Base-by-base conservation (phyloP, 352 stramenopile species). In the Phytophthora sp. region DNA sequence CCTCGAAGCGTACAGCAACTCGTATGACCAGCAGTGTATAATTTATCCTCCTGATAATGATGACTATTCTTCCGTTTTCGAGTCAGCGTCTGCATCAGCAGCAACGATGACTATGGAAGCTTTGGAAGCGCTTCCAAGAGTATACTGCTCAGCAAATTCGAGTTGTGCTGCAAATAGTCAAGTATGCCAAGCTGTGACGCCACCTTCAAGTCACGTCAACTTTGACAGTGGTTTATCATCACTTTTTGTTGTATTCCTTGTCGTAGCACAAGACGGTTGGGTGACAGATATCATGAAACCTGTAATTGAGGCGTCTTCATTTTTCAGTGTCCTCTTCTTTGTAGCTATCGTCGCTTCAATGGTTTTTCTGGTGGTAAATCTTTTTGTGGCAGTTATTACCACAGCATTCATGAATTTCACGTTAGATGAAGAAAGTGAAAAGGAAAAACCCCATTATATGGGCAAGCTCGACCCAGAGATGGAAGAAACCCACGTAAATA, bases 371-470 rank as follows among this genome's bases (percentile, higher is more conserved):
- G 84, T 92, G 35, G 82, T 94, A 27, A 94, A 94, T 31, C 49
- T 94, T 6, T 94, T 94, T 39, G 84, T 94, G 15, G 84, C 84
- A 9, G 84, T 92, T 23, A 94, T 94, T 61, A 94, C 84, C 4
- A 94, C 84, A 3, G 78, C 82, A 12, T 94, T 94, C 52, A 94
- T 94, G 82, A 92, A 87, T 39, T 91, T 90, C 28, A 84, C 79
- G 9, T 67, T 88, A 11, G 84, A 88, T 44, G 76, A 73, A 49
- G 73, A 82, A 12, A 55, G 67, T 17, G 68, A 62, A 15, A 60
- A 55, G 55, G 56, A 82, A 3, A 70, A 70, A 1, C 65, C 68
- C 1, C 59, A 73, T 4, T 82, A 60, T 31, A 84, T 84, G 74
- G 69, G 79, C 30, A 88, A 89, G 42, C 74, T 91, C 53, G 68